Evolutionary conservation across 305 asterid genomes (phyloP), one percentile per base, ranked within the genome.

Genomic region (Coffea humblotiana): DNA sequence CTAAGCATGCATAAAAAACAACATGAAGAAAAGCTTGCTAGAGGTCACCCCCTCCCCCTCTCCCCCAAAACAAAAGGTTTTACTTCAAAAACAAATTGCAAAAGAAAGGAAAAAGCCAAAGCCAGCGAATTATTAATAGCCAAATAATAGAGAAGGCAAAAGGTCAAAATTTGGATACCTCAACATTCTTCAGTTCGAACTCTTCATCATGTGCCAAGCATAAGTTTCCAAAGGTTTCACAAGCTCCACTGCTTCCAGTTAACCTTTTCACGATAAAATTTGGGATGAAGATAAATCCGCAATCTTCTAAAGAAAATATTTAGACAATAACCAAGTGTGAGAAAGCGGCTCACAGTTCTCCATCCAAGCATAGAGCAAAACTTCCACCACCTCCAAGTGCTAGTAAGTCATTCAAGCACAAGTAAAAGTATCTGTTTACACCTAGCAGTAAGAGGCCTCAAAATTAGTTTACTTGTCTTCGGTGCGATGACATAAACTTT

Each of bases 151-250:
- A 66, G 13, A 65, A 32, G 29, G 37, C 2, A 66, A 60, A 78
- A 64, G 61, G 29, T 40, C 23, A 49, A 65, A 25, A 51, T 6
- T 27, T 45, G 71, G 23, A 79, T 45, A 93, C 99, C 99, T 96
- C 99, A 47, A 96, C 95, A 83, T 93, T 89, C 92, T 86, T 94
- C 79, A 90, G 54, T 72, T 91, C 93, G 83, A 96, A 96, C 81
- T 91, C 98, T 60, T 89, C 86, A 71, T 94, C 92, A 88, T 92
- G 92, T 76, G 98, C 98, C 88, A 96, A 87, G 80, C 98, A 91
- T 61, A 83, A 71, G 89, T 91, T 96, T 75, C 99, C 99, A 85
- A 91, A 96, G 83, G 99, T 96, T 82, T 96, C 99, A 78, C 97
- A 91, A 56, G 95, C 94, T 65, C 99, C 98, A 85, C 98, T 96